phyloP scores from a whole-genome alignment of 2,329 filamentous ascomycete genomes.

The Colletotrichum simmondsii region DNA sequence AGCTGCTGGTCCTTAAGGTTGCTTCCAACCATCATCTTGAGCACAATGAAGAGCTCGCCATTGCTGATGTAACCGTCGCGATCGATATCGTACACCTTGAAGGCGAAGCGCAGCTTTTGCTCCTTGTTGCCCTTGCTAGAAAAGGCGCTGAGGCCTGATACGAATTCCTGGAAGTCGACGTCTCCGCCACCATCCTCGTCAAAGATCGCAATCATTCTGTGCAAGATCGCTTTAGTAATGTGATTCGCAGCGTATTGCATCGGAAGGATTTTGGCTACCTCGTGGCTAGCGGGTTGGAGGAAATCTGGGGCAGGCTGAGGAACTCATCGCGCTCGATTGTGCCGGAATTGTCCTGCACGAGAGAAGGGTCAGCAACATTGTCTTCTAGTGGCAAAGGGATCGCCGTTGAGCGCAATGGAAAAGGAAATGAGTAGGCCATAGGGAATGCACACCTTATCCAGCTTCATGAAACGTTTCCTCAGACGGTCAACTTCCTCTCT shows the following conservation, averaged over 20 bases:
- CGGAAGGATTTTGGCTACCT: constrained; percentile 64
- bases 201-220: constrained; percentile 98
- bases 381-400: neutral
- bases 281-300: constrained; percentile 95
- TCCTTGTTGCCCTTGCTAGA: constrained; percentile 99
- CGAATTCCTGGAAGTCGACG: constrained; percentile 99
- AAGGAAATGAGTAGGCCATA: neutral
- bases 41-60: constrained; percentile 97
- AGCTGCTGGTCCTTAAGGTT: constrained; percentile 99
- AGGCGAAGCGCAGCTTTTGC: constrained; percentile 96
- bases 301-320: constrained; percentile 95
- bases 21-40: constrained; percentile 99
- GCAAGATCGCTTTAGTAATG: neutral
- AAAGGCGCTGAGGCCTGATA: constrained; percentile 93
- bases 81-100: constrained; percentile 99
- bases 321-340: constrained; percentile 99
- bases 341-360: constrained; percentile 87
- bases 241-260: neutral
- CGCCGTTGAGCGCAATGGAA: neutral
- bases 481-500: constrained; percentile 96
- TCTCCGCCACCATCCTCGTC: constrained; percentile 98
- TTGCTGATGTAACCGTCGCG: constrained; percentile 99
- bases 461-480: constrained; percentile 98
- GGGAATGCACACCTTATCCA: constrained; percentile 81
- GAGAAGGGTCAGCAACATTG: constrained; percentile 15